Conservation (phyloP, 768 basidiomycete genomes). For the Pulveroboletus sp. region DNA sequence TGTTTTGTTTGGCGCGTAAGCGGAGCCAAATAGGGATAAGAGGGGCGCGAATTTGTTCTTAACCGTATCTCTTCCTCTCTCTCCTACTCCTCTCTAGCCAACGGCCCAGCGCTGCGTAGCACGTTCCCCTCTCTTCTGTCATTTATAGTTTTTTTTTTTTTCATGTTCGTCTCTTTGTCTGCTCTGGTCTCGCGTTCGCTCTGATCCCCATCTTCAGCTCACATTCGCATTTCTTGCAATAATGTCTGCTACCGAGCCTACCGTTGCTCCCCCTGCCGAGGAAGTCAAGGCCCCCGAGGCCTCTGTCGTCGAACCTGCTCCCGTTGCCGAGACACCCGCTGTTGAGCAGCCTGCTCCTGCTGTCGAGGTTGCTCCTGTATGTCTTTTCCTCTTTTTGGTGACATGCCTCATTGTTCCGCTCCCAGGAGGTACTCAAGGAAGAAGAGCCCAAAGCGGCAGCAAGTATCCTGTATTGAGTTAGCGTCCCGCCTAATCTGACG, state of each 20-base stretch:
- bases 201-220: constrained; percentile 39
- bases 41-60: constrained; percentile 33
- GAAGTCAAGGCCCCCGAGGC: constrained; percentile 50
- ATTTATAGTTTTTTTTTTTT: constrained; percentile 42
- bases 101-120: constrained; percentile 51
- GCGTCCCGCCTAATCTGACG: neutral
- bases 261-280: constrained; percentile 46
- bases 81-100: constrained; percentile 55
- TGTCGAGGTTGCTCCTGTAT: constrained; percentile 32
- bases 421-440: constrained; percentile 40
- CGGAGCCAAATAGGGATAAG: constrained; percentile 41
- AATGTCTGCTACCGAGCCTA: constrained; percentile 78
- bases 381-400: constrained; percentile 13
- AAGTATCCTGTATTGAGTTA: neutral
- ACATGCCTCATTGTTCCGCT: neutral
- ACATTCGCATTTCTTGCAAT: constrained; percentile 53
- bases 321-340: constrained; percentile 28
- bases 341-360: constrained; percentile 23
- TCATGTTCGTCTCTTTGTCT: constrained; percentile 35
- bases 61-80: constrained; percentile 44
- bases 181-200: constrained; percentile 1
- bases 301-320: constrained; percentile 27
- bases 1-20: constrained; percentile 37
- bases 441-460: constrained; percentile 39
- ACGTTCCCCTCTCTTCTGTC: constrained; percentile 58